phyloP scores from a whole-genome alignment of 306 rosid genomes.

The barrel medic (Medicago truncatula) region DNA sequence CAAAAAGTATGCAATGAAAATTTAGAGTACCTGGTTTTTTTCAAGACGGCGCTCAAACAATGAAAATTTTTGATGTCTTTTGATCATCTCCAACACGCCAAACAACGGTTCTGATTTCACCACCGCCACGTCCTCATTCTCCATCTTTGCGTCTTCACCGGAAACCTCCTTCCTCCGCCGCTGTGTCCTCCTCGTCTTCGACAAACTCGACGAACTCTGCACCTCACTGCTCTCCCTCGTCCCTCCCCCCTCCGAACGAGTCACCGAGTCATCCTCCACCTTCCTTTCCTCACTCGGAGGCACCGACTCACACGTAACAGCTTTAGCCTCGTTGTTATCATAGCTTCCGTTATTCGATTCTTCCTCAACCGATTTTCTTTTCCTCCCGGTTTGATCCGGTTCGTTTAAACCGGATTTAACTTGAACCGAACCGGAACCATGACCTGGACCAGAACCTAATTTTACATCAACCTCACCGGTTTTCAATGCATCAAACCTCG shows the following conservation, averaged over 20 bases:
- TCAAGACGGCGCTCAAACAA: slow-evolving; percentile 77
- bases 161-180: slow-evolving; percentile 52
- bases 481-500: slow-evolving; percentile 57
- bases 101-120: slow-evolving; percentile 67
- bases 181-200: slow-evolving; percentile 50
- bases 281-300: slow-evolving; percentile 57
- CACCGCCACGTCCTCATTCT: slow-evolving; percentile 34
- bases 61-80: slow-evolving; percentile 59
- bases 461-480: slow-evolving; percentile 39
- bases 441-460: slow-evolving; percentile 25
- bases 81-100: slow-evolving; percentile 59
- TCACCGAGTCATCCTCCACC: slow-evolving; percentile 63
- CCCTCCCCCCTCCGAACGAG: slow-evolving; percentile 60
- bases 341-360: slow-evolving; percentile 78
- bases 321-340: slow-evolving; percentile 53
- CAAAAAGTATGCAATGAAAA: neutral
- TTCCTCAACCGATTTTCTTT: slow-evolving; percentile 47
- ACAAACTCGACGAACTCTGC: slow-evolving; percentile 82
- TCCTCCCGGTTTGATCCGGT: slow-evolving; percentile 42
- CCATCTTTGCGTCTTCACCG: slow-evolving; percentile 39
- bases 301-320: slow-evolving; percentile 48
- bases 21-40: slow-evolving; percentile 65
- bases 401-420: slow-evolving; percentile 36
- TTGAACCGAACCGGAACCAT: slow-evolving; percentile 40
- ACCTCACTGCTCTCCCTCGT: slow-evolving; percentile 77